phyloP scores from a whole-genome alignment of 495 filamentous ascomycete genomes.

The Chaetomidium leptoderma region DNA sequence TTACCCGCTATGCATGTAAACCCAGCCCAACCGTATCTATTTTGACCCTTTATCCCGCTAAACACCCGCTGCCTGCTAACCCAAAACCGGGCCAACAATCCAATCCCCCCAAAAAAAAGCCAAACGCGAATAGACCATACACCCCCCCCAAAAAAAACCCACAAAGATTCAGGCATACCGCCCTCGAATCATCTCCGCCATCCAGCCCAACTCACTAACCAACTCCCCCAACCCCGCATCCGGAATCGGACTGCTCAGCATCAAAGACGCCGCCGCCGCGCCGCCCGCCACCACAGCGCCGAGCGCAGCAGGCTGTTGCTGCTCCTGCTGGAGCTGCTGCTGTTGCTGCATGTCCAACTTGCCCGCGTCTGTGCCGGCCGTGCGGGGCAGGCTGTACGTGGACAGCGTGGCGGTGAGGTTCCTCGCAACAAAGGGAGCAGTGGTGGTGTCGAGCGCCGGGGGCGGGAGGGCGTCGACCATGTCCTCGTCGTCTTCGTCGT shows the following conservation, averaged over 20 bases:
- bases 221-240: slow-evolving; percentile 42
- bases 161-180: neutral
- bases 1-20: no score
- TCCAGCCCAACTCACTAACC: slow-evolving; percentile 44
- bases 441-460: no score
- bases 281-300: slow-evolving; percentile 1
- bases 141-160: slow-evolving; percentile 5
- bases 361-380: slow-evolving; percentile 8
- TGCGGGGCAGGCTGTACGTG: slow-evolving; percentile 41
- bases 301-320: slow-evolving; percentile 23
- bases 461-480: no score
- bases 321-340: neutral
- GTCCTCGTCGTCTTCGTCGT: slow-evolving; percentile 28
- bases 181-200: slow-evolving; percentile 25
- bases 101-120: neutral
- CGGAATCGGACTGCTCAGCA: slow-evolving; percentile 34
- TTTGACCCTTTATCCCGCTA: no score
- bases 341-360: neutral
- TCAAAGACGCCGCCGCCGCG: slow-evolving; percentile 4
- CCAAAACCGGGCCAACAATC: neutral
- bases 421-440: slow-evolving; percentile 21
- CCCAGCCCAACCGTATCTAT: no score
- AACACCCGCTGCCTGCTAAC: no score
- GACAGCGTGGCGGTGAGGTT: slow-evolving; percentile 34
- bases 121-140: neutral